Conservation (phyloP, 1,139 yeast genomes). For the Geotrichum citri-aurantii region DNA sequence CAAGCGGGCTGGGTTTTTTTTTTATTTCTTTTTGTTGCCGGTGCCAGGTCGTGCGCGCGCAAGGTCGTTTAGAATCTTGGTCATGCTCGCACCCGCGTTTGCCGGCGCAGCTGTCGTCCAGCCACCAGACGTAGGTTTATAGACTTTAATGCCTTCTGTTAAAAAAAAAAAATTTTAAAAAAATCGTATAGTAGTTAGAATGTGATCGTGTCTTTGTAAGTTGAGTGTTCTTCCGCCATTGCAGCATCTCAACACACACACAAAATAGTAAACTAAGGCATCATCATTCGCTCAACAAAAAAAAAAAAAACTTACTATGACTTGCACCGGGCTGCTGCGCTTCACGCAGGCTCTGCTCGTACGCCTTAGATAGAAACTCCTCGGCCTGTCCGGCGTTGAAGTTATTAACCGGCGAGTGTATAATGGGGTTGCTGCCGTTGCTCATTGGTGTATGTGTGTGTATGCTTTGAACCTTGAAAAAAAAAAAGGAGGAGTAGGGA, state of each 20-base stretch:
- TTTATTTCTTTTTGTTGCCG: background rate
- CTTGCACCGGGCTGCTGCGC: conserved; percentile 1
- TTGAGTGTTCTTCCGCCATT: background rate
- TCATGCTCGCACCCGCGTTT: background rate
- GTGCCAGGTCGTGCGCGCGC: background rate
- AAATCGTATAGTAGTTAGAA: background rate
- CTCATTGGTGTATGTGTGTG: background rate
- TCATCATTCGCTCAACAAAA: background rate
- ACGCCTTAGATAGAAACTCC: conserved; percentile 1
- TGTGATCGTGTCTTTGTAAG: background rate
- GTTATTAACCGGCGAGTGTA: conserved; percentile 30
- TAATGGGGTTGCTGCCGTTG: background rate
- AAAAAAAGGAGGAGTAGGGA: too few relatives aligned
- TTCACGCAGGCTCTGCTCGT: background rate
- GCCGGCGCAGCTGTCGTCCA: conserved; percentile 3
- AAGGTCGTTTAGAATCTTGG: background rate
- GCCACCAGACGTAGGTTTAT: conserved; percentile 11
- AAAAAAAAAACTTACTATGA: background rate
- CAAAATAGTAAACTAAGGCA: too few relatives aligned
- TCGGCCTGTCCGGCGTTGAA: conserved; percentile 4
- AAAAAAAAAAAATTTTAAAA: background rate
- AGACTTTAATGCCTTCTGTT: background rate
- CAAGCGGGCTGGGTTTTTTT: too few relatives aligned
- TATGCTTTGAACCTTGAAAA: too few relatives aligned
- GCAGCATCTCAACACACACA: too few relatives aligned